Percentiles rank a stretch among this genome's conserved stretches.
Conservation (phyloP, 345 rosid species). For the Ceriops tagal region DNA sequence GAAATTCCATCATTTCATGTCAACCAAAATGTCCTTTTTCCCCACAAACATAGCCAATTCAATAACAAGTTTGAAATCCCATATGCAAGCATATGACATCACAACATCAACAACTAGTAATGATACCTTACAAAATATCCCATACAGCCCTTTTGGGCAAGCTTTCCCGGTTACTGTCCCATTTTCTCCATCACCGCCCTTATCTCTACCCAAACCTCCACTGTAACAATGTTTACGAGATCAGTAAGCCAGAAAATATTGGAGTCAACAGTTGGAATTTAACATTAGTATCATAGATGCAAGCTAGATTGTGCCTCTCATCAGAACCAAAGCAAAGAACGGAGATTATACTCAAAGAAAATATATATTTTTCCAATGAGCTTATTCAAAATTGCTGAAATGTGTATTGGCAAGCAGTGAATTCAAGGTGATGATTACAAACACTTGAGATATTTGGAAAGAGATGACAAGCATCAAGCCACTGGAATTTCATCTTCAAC, state of each 20-base stretch:
- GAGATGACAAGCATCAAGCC: not conserved
- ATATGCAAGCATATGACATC: not conserved
- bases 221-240: slow-evolving; percentile 30
- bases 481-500: not conserved
- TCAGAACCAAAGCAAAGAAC: not conserved
- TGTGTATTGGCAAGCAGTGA: not conserved
- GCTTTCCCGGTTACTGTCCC: slow-evolving; percentile 90
- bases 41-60: not conserved
- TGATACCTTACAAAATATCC: slow-evolving; percentile 78
- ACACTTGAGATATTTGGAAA: not conserved
- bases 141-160: slow-evolving; percentile 91
- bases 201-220: slow-evolving; percentile 67
- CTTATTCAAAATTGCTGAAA: not conserved
- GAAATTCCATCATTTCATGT: not conserved
- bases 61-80: not conserved
- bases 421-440: not conserved
- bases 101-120: slow-evolving; percentile 3
- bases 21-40: not conserved
- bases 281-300: not conserved
- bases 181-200: slow-evolving; percentile 58
- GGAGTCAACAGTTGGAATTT: not conserved
- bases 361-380: not conserved
- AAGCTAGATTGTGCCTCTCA: not conserved
- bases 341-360: too few species aligned
- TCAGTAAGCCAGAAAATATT: slow-evolving; percentile 9